Evolutionary conservation across 2,329 filamentous ascomycete species (phyloP).

Genomic region (Xylaria sp.): DNA sequence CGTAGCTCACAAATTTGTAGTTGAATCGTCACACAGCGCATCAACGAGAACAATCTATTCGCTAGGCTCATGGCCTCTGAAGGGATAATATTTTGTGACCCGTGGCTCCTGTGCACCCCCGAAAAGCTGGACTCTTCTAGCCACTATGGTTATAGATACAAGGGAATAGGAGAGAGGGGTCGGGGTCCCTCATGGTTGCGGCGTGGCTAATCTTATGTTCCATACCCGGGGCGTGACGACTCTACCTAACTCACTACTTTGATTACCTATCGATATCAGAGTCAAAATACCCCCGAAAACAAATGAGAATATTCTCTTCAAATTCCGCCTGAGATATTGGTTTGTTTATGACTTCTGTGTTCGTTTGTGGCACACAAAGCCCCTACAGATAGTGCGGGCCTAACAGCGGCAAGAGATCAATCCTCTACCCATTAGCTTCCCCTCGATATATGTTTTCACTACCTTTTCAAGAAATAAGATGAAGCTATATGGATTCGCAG

Average conservation of each 20-base stretch:
- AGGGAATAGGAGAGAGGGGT: neutral
- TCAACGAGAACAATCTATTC: neutral
- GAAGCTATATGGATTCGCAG: neutral
- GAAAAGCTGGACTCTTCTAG: neutral
- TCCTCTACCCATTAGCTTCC: neutral
- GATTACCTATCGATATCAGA: neutral
- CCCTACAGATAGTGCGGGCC: neutral
- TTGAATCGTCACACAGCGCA: neutral
- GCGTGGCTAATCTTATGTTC: neutral
- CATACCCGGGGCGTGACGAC: neutral
- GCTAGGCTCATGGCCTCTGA: neutral
- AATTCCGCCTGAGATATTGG: neutral
- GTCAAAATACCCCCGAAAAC: neutral
- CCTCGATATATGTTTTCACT: neutral
- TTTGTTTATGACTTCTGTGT: neutral
- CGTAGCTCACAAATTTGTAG: neutral
- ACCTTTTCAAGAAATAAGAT: neutral
- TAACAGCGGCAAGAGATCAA: neutral
- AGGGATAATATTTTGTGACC: neutral
- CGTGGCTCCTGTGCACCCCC: neutral
- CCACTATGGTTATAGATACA: neutral
- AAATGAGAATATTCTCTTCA: neutral
- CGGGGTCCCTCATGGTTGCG: neutral
- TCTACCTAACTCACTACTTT: neutral
- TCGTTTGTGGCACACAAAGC: conserved; percentile 5